Percentiles rank a stretch among this genome's conserved stretches.
Evolutionary conservation across 1,284 basidiomycete genomes (phyloP).

Genomic region (Malassezia arunalokei): DNA sequence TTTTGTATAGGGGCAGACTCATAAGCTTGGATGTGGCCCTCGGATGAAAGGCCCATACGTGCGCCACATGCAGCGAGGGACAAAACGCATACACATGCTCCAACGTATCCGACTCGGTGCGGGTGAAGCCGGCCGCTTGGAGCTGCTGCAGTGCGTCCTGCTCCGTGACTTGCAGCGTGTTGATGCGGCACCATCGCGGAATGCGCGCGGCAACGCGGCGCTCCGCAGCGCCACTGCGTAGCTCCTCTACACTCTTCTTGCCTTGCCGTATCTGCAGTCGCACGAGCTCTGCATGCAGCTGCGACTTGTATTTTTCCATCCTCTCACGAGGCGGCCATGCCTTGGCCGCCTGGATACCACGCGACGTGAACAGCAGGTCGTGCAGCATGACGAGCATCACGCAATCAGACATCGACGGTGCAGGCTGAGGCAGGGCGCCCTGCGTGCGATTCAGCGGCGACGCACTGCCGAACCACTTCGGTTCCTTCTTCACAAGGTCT

Average conservation of each 20-base stretch:
- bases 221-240: constrained; percentile 25
- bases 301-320: constrained; percentile 61
- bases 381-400: constrained; percentile 35
- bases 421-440: not conserved
- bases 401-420: constrained; percentile 8
- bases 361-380: constrained; percentile 31
- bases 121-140: constrained; percentile 45
- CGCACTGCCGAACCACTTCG: constrained; percentile 15
- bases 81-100: constrained; percentile 35
- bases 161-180: constrained; percentile 16
- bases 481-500: constrained; percentile 19
- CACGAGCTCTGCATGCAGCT: constrained; percentile 71
- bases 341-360: constrained; percentile 31
- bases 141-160: constrained; percentile 55
- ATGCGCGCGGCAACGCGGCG: constrained; percentile 21
- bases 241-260: constrained; percentile 23
- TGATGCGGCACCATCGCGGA: constrained; percentile 40
- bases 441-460: not conserved
- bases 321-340: constrained; percentile 32
- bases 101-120: constrained; percentile 15
- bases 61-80: constrained; percentile 56
- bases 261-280: constrained; percentile 59
- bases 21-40: constrained; percentile 29
- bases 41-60: constrained; percentile 67
- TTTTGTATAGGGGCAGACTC: constrained; percentile 51